phyloP scores from a whole-genome alignment of 2,329 filamentous ascomycete species.

The Byssothecium circinans region DNA sequence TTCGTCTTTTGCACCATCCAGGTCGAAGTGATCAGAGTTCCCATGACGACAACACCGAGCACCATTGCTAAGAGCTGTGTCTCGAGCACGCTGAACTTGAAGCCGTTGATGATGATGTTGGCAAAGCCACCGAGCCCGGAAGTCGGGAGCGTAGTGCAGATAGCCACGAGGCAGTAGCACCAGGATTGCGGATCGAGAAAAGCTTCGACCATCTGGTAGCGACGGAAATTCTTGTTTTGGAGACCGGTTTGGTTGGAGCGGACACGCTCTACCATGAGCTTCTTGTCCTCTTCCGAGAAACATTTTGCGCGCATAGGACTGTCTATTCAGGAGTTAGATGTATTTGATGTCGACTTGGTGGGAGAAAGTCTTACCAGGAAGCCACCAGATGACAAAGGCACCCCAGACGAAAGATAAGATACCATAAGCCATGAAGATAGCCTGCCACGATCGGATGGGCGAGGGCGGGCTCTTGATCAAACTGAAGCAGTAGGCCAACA shows the following conservation, averaged over 20 bases:
- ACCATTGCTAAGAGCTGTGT: slow-evolving; percentile 78
- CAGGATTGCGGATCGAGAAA: slow-evolving; percentile 65
- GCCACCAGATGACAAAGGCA: slow-evolving; percentile 52
- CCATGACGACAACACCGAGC: slow-evolving; percentile 71
- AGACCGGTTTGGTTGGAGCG: slow-evolving; percentile 51
- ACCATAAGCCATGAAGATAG: slow-evolving; percentile 69
- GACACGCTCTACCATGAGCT: slow-evolving; percentile 54
- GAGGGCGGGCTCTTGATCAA: slow-evolving; percentile 42
- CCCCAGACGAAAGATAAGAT: slow-evolving; percentile 65
- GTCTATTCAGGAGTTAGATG: slow-evolving; percentile 45
- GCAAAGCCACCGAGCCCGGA: slow-evolving; percentile 73
- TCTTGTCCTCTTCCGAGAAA: slow-evolving; percentile 67
- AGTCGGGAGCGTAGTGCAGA: slow-evolving; percentile 74
- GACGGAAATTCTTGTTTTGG: slow-evolving; percentile 53
- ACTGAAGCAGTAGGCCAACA: slow-evolving; percentile 60
- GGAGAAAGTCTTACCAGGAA: slow-evolving; percentile 25
- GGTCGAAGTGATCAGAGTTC: slow-evolving; percentile 66
- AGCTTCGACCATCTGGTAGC: slow-evolving; percentile 59
- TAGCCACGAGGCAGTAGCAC: slow-evolving; percentile 61
- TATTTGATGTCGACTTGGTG: background rate
- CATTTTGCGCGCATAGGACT: slow-evolving; percentile 72
- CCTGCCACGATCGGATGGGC: slow-evolving; percentile 65
- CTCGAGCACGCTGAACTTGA: slow-evolving; percentile 66
- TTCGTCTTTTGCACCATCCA: slow-evolving; percentile 68
- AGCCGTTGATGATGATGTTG: slow-evolving; percentile 71